Base-by-base conservation (phyloP, 1,139 yeast species). In the Suhomyces guaymorum region DNA sequence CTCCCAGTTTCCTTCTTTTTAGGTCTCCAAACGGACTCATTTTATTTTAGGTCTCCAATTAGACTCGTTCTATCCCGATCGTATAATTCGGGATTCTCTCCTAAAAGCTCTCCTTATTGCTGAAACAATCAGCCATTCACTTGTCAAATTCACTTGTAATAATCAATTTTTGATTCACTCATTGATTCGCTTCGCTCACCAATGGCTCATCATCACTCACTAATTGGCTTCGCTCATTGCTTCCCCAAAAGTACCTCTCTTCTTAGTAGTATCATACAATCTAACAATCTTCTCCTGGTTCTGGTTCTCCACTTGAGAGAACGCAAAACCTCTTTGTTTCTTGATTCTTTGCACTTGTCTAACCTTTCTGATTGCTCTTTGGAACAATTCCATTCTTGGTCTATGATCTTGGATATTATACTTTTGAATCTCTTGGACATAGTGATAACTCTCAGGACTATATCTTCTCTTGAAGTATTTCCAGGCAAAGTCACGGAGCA, bases 321-420 rank as follows among this genome's bases (percentile, higher is more conserved):
- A 94, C 1, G 99, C 99, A 72, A 88, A 94, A 13, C 98, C 98
- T 63, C 98, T 82, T 66, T 92, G 98, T 55, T 92, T 94, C 57
- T 95, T 87, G 84, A 92, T 90, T 61, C 99, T 78, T 61, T 92
- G 97, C 23, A 94, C 97, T 61, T 94, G 98, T 61, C 99, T 82
- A 26, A 92, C 97, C 57, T 90, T 92, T 55, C 97, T 77, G 41
- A 94, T 92, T 5, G 98, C 97, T 61, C 86, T 89, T 59, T 94
- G 98, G 71, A 94, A 94, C 47, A 90, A 96, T 48, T 89, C 96
- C 79, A 90, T 82, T 50, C 96, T 79, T 14, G 99, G 98, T 49
- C 96, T 75, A 59, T 86, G 86, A 56, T 92, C 97, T 47, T 87
- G 95, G 44, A 90, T 86, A 54, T 92, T 90, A 62, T 82, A 89